Conservation (phyloP, 345 rosid genomes). For the Populus alba region DNA sequence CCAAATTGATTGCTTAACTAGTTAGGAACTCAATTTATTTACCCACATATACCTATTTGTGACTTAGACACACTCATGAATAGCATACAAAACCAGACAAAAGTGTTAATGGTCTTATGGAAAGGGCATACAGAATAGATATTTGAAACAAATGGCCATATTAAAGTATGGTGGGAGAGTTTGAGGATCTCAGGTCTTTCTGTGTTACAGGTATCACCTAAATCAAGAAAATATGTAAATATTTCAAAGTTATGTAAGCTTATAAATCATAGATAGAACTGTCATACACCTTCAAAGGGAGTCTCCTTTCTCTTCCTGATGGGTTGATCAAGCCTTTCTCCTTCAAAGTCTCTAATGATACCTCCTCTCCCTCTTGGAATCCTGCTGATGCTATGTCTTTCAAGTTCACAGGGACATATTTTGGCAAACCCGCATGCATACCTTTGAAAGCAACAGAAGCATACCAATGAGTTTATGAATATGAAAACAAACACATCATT, state of each 20-base stretch:
- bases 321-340: slow-evolving; percentile 82
- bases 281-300: slow-evolving; percentile 71
- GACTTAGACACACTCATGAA: neutral
- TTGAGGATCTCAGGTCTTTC: neutral
- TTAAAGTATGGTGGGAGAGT: neutral
- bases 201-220: neutral
- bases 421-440: slow-evolving; percentile 83
- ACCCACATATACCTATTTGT: neutral
- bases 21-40: neutral
- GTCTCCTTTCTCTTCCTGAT: slow-evolving; percentile 89
- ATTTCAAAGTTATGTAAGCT: neutral
- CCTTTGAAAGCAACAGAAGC: slow-evolving; percentile 40
- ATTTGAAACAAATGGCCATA: neutral
- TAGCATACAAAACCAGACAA: neutral
- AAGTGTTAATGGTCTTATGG: neutral
- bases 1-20: neutral
- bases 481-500: neutral
- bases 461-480: slow-evolving; percentile 6
- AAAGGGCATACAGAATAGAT: neutral
- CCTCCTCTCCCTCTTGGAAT: slow-evolving; percentile 86
- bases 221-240: neutral
- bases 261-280: neutral
- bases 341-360: slow-evolving; percentile 71
- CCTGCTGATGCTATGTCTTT: slow-evolving; percentile 76
- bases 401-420: slow-evolving; percentile 73